Evolutionary conservation across 176 grass and related monocot species (phyloP).

Genomic region (Luzula sylvatica): DNA sequence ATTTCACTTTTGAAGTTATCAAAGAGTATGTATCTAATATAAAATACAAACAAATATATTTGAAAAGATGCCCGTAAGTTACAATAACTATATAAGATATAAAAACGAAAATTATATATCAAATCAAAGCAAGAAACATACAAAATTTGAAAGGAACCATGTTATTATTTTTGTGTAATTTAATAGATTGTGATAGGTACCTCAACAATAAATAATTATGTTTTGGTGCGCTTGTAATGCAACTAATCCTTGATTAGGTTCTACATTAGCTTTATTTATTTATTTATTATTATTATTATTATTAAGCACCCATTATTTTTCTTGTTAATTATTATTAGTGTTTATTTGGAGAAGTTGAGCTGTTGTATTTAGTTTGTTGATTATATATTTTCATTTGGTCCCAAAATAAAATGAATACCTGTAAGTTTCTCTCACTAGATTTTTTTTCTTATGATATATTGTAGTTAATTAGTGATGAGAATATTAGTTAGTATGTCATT

Average conservation of each 20-base stretch:
- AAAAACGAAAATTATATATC: neutral
- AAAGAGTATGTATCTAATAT: too few relatives aligned
- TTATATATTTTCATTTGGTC: neutral
- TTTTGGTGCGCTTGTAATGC: slow-evolving; percentile 6
- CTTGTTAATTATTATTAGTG: too few relatives aligned
- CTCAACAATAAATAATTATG: slow-evolving; percentile 23
- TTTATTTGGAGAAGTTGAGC: neutral
- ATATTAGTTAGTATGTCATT: neutral
- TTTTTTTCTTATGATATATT: slow-evolving; percentile 6
- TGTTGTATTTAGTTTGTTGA: neutral
- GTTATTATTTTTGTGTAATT: neutral
- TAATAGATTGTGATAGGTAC: slow-evolving; percentile 5
- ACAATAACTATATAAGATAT: neutral
- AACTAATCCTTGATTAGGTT: slow-evolving; percentile 6
- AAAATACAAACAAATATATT: neutral
- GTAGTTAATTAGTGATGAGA: too few relatives aligned
- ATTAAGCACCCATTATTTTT: neutral
- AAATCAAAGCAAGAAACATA: neutral
- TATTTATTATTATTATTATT: neutral
- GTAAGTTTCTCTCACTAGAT: too few relatives aligned
- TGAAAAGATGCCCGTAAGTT: neutral
- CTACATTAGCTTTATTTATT: neutral
- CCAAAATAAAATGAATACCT: too few relatives aligned
- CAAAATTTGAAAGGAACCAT: neutral
- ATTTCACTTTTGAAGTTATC: too few relatives aligned